phyloP scores from a whole-genome alignment of 768 basidiomycete species.

The Boletus vermiculosoides region DNA sequence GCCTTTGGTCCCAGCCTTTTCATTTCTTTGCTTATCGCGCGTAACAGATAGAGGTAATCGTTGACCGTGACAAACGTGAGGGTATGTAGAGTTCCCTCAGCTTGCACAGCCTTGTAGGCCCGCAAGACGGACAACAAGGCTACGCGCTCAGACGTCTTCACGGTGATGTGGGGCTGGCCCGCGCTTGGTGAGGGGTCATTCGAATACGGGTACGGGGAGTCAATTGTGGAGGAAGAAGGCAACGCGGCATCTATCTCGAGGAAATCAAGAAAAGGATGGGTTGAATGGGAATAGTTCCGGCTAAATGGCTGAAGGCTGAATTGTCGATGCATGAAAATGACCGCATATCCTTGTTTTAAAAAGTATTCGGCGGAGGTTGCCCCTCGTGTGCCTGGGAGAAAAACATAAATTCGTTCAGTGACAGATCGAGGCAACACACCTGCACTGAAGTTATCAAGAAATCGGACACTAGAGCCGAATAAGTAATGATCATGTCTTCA shows the following conservation, averaged over 20 bases:
- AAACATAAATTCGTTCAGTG: background rate
- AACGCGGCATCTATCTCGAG: constrained; percentile 57
- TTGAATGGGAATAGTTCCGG: constrained; percentile 96
- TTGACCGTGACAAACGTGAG: constrained; percentile 92
- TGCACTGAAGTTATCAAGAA: constrained; percentile 98
- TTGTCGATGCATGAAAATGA: constrained; percentile 98
- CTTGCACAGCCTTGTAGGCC: constrained; percentile 78
- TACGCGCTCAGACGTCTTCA: constrained; percentile 60
- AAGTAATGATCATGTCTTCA: constrained; percentile 15
- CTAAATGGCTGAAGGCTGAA: constrained; percentile 98
- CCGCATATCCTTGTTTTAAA: constrained; percentile 89
- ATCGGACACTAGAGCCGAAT: constrained; percentile 72
- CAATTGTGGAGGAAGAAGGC: constrained; percentile 19
- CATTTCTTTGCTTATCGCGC: constrained; percentile 79
- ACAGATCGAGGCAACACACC: constrained; percentile 45
- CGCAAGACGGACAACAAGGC: constrained; percentile 71
- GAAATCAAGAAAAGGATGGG: constrained; percentile 96
- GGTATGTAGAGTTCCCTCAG: constrained; percentile 71
- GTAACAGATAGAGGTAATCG: constrained; percentile 92
- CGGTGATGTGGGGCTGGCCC: constrained; percentile 53
- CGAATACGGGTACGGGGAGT: constrained; percentile 22
- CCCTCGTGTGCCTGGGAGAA: constrained; percentile 80
- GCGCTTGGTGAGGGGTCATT: constrained; percentile 30
- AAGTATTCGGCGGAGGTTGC: constrained; percentile 99
- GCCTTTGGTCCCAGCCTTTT: constrained; percentile 63